Evolutionary conservation across 2,329 filamentous ascomycete genomes (phyloP).

Genomic region (Clarireedia paspali): DNA sequence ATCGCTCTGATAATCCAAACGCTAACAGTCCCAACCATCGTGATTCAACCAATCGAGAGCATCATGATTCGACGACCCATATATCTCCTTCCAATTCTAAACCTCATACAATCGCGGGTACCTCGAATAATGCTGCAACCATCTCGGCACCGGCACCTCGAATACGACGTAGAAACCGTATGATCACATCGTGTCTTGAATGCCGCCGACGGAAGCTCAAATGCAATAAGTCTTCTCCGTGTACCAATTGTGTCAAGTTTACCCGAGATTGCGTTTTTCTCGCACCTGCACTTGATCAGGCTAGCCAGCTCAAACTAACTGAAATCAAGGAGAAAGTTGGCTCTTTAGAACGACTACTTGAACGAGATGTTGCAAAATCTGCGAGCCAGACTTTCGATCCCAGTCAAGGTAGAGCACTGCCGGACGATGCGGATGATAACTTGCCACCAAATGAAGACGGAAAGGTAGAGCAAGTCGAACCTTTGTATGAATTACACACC

Average conservation of each 20-base stretch:
- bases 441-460: slow-evolving; percentile 43
- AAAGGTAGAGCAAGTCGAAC: slow-evolving; percentile 30
- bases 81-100: background rate
- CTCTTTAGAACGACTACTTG: slow-evolving; percentile 60
- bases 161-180: slow-evolving; percentile 46
- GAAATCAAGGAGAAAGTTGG: slow-evolving; percentile 77
- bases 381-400: slow-evolving; percentile 9
- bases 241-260: slow-evolving; percentile 38
- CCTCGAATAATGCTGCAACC: background rate
- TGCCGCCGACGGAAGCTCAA: slow-evolving; percentile 71
- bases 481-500: background rate
- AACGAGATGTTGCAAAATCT: slow-evolving; percentile 56
- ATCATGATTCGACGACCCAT: background rate
- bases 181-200: slow-evolving; percentile 63
- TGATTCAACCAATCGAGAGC: background rate
- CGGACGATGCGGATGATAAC: slow-evolving; percentile 42
- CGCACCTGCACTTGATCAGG: slow-evolving; percentile 48
- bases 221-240: slow-evolving; percentile 68
- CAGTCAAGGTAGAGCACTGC: slow-evolving; percentile 21
- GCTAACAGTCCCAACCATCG: background rate
- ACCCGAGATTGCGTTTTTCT: slow-evolving; percentile 38
- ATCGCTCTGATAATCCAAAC: background rate
- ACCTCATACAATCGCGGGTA: background rate
- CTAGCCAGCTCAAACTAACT: slow-evolving; percentile 60
- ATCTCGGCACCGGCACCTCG: slow-evolving; percentile 12